A percentile compares a stretch with the other conserved stretches of the same genome.
These are phyloP conservation scores for Eragrostis curvula DNA, from an alignment of 176 grass and related monocot species.

Conservation along the genomic window DNA sequence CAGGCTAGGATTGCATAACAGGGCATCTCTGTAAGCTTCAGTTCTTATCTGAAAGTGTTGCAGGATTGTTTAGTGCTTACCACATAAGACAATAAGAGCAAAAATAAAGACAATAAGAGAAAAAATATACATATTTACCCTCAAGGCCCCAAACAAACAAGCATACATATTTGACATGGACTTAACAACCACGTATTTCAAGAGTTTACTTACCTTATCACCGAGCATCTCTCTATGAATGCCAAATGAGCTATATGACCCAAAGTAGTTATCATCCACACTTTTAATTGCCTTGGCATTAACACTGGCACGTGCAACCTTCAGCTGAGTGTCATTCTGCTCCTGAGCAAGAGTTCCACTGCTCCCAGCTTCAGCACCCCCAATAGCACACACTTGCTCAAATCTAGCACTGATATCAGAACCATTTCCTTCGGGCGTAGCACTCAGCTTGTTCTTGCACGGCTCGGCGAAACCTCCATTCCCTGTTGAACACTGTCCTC, in stretches of 20 bases:
- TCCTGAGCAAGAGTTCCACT: slow-evolving; percentile 27
- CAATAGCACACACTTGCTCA: slow-evolving; percentile 34
- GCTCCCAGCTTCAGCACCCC: slow-evolving; percentile 1
- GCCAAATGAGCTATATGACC: slow-evolving; percentile 85
- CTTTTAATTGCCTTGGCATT: slow-evolving; percentile 65
- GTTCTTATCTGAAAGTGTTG: slow-evolving; percentile 73
- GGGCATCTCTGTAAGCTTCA: slow-evolving; percentile 86
- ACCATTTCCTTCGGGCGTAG: background rate
- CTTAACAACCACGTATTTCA: background rate
- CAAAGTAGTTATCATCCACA: slow-evolving; percentile 92
- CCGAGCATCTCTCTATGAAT: slow-evolving; percentile 98
- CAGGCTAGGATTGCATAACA: slow-evolving; percentile 78
- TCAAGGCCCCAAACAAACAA: background rate
- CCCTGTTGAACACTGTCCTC: slow-evolving; percentile 40
- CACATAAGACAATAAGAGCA: background rate
- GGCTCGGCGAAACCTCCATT: slow-evolving; percentile 34
- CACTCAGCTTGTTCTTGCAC: slow-evolving; percentile 6
- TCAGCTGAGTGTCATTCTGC: slow-evolving; percentile 59
- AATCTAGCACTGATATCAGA: slow-evolving; percentile 39
- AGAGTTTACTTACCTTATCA: slow-evolving; percentile 70
- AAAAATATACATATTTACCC: background rate
- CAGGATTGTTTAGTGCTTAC: background rate
- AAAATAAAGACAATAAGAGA: too few species aligned
- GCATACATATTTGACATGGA: background rate
- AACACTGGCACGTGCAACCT: slow-evolving; percentile 54